These are phyloP conservation scores for Dryadomyces sulphureus DNA, from an alignment of 2,329 filamentous ascomycete species.

Conservation along the genomic window DNA sequence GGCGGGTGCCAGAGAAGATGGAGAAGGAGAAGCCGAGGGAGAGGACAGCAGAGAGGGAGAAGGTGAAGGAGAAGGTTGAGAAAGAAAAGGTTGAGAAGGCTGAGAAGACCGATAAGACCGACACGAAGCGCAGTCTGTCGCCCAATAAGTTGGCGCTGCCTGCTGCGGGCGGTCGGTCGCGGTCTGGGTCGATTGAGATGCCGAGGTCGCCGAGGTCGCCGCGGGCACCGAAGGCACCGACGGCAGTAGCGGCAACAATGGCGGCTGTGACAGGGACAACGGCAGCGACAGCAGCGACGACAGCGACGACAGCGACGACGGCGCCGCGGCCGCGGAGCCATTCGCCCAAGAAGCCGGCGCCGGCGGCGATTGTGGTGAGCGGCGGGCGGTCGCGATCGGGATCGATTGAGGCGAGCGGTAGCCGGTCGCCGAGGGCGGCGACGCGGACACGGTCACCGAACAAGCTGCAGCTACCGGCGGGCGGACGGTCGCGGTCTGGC, in stretches of 20 bases:
- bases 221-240: not conserved
- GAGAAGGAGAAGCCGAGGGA: too few species aligned
- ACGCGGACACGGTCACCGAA: constrained; percentile 7
- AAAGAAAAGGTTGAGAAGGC: too few species aligned
- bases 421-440: not conserved
- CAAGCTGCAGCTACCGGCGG: not conserved
- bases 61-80: too few species aligned
- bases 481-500: not conserved
- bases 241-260: not conserved
- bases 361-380: not conserved
- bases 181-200: not conserved
- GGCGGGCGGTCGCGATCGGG: not conserved
- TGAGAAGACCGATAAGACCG: not conserved
- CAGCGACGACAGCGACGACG: not conserved
- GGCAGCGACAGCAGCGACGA: not conserved
- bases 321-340: too few species aligned
- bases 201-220: not conserved
- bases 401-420: not conserved
- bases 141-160: not conserved
- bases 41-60: too few species aligned
- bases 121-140: not conserved
- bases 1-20: too few species aligned
- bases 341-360: not conserved
- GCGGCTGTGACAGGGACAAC: too few species aligned
- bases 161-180: not conserved